phyloP scores from a whole-genome alignment of 306 rosid species.

The Boehmeria nivea region DNA sequence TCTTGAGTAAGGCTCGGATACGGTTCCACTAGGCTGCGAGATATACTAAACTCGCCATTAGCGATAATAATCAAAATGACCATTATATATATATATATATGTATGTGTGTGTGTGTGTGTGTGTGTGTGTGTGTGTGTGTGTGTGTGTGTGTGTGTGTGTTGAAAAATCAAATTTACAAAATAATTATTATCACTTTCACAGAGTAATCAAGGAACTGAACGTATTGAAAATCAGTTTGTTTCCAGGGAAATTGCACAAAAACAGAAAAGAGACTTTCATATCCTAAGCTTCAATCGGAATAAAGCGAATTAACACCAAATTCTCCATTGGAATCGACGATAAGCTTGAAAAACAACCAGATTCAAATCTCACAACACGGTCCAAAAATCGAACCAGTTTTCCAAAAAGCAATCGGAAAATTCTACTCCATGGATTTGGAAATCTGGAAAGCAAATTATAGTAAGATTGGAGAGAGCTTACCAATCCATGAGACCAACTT shows the following conservation, averaged over 20 bases:
- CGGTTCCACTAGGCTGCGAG: background rate
- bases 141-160: no score
- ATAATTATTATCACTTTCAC: no score
- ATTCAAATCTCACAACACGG: background rate
- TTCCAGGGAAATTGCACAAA: background rate
- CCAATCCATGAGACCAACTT: conserved; percentile 97
- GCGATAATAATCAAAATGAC: background rate
- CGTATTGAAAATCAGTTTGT: background rate
- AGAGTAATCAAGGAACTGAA: background rate
- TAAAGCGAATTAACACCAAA: background rate
- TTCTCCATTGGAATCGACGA: conserved; percentile 1
- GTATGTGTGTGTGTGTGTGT: no score
- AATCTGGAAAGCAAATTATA: conserved; percentile 7
- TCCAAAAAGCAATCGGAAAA: background rate
- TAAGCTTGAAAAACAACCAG: background rate
- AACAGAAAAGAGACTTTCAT: background rate
- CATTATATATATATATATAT: no score
- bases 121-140: no score
- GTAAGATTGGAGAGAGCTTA: conserved; percentile 29
- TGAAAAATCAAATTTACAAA: background rate
- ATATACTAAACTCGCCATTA: background rate
- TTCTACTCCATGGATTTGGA: background rate
- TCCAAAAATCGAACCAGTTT: background rate
- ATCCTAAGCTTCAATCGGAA: background rate
- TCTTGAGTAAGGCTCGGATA: background rate